Base-by-base conservation (phyloP, 2,329 filamentous ascomycete species). In the Fonsecaea multimorphosa region DNA sequence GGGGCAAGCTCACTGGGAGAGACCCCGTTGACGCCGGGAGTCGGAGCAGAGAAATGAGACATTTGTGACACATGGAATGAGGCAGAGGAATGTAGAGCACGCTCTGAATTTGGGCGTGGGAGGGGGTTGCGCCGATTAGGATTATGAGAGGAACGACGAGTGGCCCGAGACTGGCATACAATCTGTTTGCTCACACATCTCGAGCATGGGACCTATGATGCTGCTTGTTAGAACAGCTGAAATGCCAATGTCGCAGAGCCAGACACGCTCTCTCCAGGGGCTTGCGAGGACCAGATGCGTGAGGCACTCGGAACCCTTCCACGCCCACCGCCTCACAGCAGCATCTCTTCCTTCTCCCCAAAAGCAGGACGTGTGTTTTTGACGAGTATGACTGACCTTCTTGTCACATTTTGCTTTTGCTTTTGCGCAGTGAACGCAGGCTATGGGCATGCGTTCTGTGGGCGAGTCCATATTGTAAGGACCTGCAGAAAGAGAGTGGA, bases 391-490 rank as follows among this genome's bases (percentile, higher is more conserved):
- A 70, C 70, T 65, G 55, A 73, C 72, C 71, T 73, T 72, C 65
- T 73, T 73, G 60, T 73, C 72, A 64, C 72, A 73, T 66, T 72
- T 73, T 51, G 72, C 72, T 57, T 73, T 73, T 29, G 72, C 72
- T 54, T 73, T 73, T 36, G 72, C 72, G 56, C 72, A 73, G 53
- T 71, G 67, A 29, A 72, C 67, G 57, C 72, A 73, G 11, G 72
- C 72, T 58, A 73, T 73, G 0, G 71, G 70, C 70, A 72, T 70
- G 58, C 70, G 69, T 65, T 72, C 72, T 16, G 63, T 71, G 7
- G 70, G 70, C 19, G 70, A 71, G 55, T 72, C 71, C 71, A 72
- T 61, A 29, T 31, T 31, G 40, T 66, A 32, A 7, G 51, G 60
- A 34, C 29, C 40, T 31, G 14, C n/a, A 9, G n/a, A 27, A 38